Base-by-base conservation (phyloP, 2,329 filamentous ascomycete genomes). In the Harringtonia lauricola region DNA sequence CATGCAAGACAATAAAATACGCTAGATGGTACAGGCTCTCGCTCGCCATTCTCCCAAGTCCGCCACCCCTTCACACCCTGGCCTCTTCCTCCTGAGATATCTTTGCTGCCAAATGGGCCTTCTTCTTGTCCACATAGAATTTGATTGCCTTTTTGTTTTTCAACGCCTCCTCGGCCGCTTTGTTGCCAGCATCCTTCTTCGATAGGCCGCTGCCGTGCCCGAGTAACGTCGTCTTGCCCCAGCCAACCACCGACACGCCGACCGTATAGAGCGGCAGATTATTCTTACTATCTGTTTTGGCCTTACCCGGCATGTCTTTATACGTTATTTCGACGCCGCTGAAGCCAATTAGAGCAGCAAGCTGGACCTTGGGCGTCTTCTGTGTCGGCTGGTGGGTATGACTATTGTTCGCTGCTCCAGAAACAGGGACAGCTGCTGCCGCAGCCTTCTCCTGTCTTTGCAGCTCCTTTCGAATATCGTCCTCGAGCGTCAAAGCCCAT, bases 181-280 rank as follows among this genome's bases (percentile, higher is more conserved):
- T 79, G 14, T 73, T 65, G 0, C 79, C 80, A 1, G 83, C 85
- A 45, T 86, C 80, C 45, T 74, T 76, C 62, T 87, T 87, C 43
- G 72, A 76, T 49, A 76, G 62, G 1, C 74, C 83, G 28, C 71
- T 73, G 1, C 82, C 84, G 36, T 66, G 68, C 0, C 79, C 84
- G 7, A 89, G 60, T 45, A 74, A 63, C 56, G 74, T 65, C 28
- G 68, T 70, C 59, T 82, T 78, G 5, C 83, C 83, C 69, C 79
- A 84, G 0, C 82, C 83, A 18, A 76, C 73, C 24, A 87, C 63
- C 52, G 76, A 83, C 0, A 77, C 70, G 1, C 72, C 81, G 1
- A 87, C 70, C 3, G 70, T 74, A 55, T 75, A 86, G 22, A 79
- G 60, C 17, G 74, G 70, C 24, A 80, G 59, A 2, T 71, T 72